A percentile compares a stretch with the other conserved stretches of the same genome.
These are phyloP conservation scores for Cornus suecica DNA, from an alignment of 148 eudicot species.

Conservation along the genomic window DNA sequence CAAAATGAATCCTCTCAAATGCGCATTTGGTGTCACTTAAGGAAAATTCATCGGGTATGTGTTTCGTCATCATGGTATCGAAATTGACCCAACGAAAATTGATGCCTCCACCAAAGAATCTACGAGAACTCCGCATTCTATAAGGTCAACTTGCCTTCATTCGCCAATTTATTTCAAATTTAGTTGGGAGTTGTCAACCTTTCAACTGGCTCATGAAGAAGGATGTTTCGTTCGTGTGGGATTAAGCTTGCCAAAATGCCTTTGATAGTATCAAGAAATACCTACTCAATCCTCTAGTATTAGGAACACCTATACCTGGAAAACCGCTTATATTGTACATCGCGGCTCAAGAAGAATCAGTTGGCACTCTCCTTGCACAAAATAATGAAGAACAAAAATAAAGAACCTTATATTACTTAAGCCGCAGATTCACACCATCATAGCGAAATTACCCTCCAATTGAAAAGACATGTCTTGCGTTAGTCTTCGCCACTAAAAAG, in stretches of 20 bases:
- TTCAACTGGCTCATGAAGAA: too few species aligned
- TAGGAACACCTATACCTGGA: too few species aligned
- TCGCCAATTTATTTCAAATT: conserved; percentile 10
- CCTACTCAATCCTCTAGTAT: not conserved
- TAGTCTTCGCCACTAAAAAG: too few species aligned
- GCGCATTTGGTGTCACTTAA: too few species aligned
- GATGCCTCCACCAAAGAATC: not conserved
- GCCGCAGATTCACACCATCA: too few species aligned
- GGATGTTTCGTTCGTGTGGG: conserved; percentile 4
- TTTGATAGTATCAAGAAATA: not conserved
- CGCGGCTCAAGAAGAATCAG: too few species aligned
- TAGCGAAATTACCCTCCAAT: not conserved
- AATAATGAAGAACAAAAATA: too few species aligned
- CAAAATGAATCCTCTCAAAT: too few species aligned
- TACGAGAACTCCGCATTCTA: not conserved
- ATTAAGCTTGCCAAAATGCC: not conserved
- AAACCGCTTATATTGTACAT: too few species aligned
- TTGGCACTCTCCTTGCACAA: conserved; percentile 6
- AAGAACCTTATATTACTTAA: not conserved
- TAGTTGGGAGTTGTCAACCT: not conserved
- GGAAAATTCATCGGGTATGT: too few species aligned
- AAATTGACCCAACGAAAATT: too few species aligned
- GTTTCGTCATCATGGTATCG: too few species aligned
- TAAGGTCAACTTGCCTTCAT: not conserved
- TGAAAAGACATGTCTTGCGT: not conserved